These are phyloP conservation scores for Arthrobotrys sphaeroides DNA, from an alignment of 2,329 filamentous ascomycete genomes.

Conservation along the genomic window DNA sequence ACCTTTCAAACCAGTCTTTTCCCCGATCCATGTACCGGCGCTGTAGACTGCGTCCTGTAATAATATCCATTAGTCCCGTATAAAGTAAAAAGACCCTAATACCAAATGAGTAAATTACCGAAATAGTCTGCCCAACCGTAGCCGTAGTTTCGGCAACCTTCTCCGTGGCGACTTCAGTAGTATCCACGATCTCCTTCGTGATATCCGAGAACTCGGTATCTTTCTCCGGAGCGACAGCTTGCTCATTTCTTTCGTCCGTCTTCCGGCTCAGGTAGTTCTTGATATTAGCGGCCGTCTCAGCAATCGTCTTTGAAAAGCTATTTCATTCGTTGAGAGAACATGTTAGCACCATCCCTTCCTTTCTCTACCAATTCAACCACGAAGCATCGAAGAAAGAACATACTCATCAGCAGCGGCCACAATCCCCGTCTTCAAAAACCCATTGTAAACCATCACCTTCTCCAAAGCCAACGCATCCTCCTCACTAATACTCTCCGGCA, in stretches of 20 bases:
- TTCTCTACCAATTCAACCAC: not conserved
- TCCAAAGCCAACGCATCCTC: conserved; percentile 55
- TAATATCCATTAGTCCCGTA: not conserved
- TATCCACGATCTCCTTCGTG: conserved; percentile 44
- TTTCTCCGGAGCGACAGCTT: conserved; percentile 18
- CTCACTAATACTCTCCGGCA: conserved; percentile 51
- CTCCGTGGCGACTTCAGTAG: conserved; percentile 39
- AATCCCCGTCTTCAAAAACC: conserved; percentile 54
- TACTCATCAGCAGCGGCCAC: conserved; percentile 55
- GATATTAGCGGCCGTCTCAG: conserved; percentile 39
- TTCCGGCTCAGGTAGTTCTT: conserved; percentile 32
- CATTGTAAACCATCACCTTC: conserved; percentile 54
- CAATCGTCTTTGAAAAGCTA: conserved; percentile 47
- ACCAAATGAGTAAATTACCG: conserved; percentile 1
- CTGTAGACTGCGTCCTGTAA: conserved; percentile 43
- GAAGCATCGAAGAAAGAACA: not conserved
- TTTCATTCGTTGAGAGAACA: no score
- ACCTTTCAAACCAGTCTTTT: conserved; percentile 44
- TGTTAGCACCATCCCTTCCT: no score
- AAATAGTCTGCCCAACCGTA: conserved; percentile 45
- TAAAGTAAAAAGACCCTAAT: not conserved
- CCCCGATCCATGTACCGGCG: conserved; percentile 55
- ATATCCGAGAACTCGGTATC: conserved; percentile 52
- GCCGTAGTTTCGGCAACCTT: conserved; percentile 52
- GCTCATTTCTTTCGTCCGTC: conserved; percentile 39